These are phyloP conservation scores for Saturnispora diversa DNA, from an alignment of 805 yeast genomes.

Conservation along the genomic window DNA sequence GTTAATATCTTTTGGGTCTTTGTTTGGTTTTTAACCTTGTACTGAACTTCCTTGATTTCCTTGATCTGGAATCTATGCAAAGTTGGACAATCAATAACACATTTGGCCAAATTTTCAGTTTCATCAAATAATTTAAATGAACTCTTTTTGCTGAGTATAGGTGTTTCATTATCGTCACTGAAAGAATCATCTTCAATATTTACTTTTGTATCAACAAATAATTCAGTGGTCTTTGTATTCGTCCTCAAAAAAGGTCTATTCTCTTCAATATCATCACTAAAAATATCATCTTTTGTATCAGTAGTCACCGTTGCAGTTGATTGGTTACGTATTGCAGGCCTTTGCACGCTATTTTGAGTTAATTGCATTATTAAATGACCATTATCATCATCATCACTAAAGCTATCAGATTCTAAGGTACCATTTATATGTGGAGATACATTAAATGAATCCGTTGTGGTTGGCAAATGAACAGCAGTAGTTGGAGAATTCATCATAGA, in stretches of 20 bases:
- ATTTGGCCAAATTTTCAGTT: constrained; percentile 27
- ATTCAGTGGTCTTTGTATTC: neutral
- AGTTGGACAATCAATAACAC: constrained; percentile 39
- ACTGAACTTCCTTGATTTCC: constrained; percentile 28
- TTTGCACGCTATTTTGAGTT: constrained; percentile 1
- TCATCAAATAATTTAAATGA: constrained; percentile 12
- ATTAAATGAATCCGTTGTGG: neutral
- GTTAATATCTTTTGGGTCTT: constrained; percentile 47
- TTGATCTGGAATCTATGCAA: constrained; percentile 43
- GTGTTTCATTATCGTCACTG: constrained; percentile 25
- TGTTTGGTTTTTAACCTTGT: constrained; percentile 24
- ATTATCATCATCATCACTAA: constrained; percentile 10
- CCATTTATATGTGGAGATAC: neutral
- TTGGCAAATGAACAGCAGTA: neutral
- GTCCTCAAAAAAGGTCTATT: constrained; percentile 13
- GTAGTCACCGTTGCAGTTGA: neutral
- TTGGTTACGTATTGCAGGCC: neutral
- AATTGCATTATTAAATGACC: constrained; percentile 1
- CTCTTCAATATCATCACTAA: constrained; percentile 29
- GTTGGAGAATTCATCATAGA: neutral
- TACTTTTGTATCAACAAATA: neutral
- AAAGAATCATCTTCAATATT: constrained; percentile 15
- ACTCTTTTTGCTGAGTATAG: constrained; percentile 8
- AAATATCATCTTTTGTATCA: constrained; percentile 14
- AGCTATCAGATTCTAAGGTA: constrained; percentile 2